phyloP scores from a whole-genome alignment of 2,329 filamentous ascomycete genomes.

The Cercospora sp. region DNA sequence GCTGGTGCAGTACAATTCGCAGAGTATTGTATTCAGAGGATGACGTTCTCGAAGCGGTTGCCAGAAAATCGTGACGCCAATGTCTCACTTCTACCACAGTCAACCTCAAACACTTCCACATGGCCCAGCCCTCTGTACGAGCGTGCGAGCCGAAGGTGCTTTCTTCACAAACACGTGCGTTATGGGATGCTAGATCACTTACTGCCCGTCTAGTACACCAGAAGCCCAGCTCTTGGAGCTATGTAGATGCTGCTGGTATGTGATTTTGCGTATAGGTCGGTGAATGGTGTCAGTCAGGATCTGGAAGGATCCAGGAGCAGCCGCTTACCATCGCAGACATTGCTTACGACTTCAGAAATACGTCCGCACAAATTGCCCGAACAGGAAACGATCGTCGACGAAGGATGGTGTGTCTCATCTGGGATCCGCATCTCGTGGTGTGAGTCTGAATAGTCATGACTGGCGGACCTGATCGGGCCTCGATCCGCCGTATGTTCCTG shows the following conservation, averaged over 20 bases:
- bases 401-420: neutral
- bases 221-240: neutral
- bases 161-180: neutral
- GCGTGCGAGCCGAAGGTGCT: neutral
- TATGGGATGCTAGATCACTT: neutral
- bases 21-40: neutral
- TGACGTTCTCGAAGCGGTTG: neutral
- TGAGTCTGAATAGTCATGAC: neutral
- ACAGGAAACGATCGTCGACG: neutral
- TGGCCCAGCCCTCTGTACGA: neutral
- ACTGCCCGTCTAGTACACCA: neutral
- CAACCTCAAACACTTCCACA: neutral
- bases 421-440: neutral
- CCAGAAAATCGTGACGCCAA: neutral
- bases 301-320: neutral
- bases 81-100: neutral
- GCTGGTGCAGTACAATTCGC: neutral
- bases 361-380: neutral
- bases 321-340: neutral
- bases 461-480: neutral
- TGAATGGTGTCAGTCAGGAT: neutral
- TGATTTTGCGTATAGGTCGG: neutral
- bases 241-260: neutral
- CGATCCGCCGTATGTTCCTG: neutral
- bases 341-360: neutral